phyloP scores from a whole-genome alignment of 106 monocot genomes.

The Dioscorea zingiberensis region DNA sequence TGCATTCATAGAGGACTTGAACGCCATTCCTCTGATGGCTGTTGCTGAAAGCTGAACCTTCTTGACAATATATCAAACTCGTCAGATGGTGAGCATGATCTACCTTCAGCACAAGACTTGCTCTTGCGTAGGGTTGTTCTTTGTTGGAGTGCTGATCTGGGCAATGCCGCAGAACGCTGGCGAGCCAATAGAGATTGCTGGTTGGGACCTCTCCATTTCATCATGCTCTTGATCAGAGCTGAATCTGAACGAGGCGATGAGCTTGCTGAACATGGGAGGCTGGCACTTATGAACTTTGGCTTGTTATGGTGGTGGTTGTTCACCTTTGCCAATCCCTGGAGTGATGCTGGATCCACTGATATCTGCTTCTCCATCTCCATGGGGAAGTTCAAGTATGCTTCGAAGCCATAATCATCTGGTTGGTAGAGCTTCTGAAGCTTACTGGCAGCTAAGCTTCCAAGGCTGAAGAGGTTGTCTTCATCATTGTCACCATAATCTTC shows the following conservation, averaged over 20 bases:
- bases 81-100: slow-evolving; percentile 37
- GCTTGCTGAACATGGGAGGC: slow-evolving; percentile 11
- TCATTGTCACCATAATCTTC: background rate
- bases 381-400: background rate
- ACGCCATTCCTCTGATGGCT: slow-evolving; percentile 3
- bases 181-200: background rate
- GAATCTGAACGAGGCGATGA: slow-evolving; percentile 2
- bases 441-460: background rate
- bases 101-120: slow-evolving; percentile 62
- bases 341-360: slow-evolving; percentile 30
- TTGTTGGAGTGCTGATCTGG: background rate
- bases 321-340: slow-evolving; percentile 7
- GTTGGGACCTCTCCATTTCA: slow-evolving; percentile 5
- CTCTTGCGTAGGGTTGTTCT: slow-evolving; percentile 23
- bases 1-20: slow-evolving; percentile 2
- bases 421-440: too few species aligned
- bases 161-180: slow-evolving; percentile 4
- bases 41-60: background rate
- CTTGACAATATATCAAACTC: slow-evolving; percentile 52
- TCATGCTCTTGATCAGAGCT: slow-evolving; percentile 3
- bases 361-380: slow-evolving; percentile 18
- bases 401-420: background rate
- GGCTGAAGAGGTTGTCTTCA: background rate
- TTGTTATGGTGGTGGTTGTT: background rate
- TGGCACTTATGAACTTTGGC: slow-evolving; percentile 11